phyloP scores from a whole-genome alignment of 768 basidiomycete species.

The Trametes sanguinea region DNA sequence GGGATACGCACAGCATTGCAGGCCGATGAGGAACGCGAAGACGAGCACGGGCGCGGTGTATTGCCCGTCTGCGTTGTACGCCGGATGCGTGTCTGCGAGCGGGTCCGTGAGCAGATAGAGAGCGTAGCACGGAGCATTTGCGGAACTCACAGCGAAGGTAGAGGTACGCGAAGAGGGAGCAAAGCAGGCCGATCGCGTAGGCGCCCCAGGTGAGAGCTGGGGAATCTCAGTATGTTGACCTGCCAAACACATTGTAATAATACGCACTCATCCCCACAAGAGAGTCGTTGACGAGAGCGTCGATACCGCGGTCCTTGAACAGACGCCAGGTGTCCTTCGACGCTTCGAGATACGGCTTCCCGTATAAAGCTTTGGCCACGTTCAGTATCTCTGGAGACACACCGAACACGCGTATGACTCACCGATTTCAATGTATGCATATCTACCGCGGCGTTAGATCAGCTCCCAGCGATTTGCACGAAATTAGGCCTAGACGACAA shows the following conservation, averaged over 20 bases:
- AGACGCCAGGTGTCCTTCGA: constrained; percentile 85
- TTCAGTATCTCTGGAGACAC: neutral
- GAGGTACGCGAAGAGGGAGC: constrained; percentile 73
- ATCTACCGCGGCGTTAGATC: constrained; percentile 40
- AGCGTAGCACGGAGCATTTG: neutral
- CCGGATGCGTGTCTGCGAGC: constrained; percentile 62
- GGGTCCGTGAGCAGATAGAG: constrained; percentile 2
- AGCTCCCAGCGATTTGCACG: neutral
- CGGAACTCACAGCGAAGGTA: constrained; percentile 63
- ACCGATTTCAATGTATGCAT: constrained; percentile 85
- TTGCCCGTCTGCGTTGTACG: constrained; percentile 72
- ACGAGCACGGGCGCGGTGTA: constrained; percentile 78
- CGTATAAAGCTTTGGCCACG: constrained; percentile 64
- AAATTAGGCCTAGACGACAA: neutral
- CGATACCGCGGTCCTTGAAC: constrained; percentile 77
- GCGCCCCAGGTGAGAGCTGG: constrained; percentile 78
- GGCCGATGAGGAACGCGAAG: constrained; percentile 80
- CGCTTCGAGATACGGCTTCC: constrained; percentile 78
- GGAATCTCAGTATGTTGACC: constrained; percentile 3
- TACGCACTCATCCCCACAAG: constrained; percentile 74
- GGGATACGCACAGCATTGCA: constrained; percentile 56
- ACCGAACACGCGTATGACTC: constrained; percentile 6
- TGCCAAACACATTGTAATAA: neutral
- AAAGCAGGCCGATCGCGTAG: constrained; percentile 73
- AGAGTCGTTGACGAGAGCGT: constrained; percentile 82